phyloP scores from a whole-genome alignment of 2,329 filamentous ascomycete species.

The Cordyceps farinosa region DNA sequence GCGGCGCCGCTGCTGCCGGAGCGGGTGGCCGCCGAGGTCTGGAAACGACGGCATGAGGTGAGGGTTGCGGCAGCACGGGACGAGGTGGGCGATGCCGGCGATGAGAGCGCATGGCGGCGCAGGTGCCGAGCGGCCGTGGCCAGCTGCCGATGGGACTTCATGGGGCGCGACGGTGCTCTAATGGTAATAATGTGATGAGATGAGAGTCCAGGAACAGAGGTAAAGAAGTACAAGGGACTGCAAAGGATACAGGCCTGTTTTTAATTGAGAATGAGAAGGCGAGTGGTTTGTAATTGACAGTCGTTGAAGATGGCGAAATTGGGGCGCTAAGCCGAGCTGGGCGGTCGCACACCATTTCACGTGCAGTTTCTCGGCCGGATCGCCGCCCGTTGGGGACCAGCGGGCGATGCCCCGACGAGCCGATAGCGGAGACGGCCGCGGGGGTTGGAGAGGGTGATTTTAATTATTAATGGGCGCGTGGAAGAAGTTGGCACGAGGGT shows the following conservation, averaged over 20 bases:
- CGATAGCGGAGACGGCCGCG: slow-evolving; percentile 12
- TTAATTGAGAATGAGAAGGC: background rate
- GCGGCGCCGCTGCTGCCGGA: slow-evolving; percentile 35
- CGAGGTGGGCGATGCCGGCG: background rate
- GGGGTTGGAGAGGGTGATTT: background rate
- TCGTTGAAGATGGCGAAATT: slow-evolving; percentile 12
- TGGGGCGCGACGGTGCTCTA: background rate
- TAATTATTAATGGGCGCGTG: background rate
- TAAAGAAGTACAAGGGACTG: background rate
- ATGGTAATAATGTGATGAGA: background rate
- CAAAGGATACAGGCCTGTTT: background rate
- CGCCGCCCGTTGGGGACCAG: background rate
- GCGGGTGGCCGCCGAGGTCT: slow-evolving; percentile 18
- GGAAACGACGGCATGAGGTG: background rate
- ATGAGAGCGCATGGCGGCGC: slow-evolving; percentile 9
- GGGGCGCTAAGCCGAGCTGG: slow-evolving; percentile 13
- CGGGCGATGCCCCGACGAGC: slow-evolving; percentile 16
- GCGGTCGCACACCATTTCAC: slow-evolving; percentile 27
- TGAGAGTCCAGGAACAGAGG: background rate
- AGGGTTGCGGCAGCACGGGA: slow-evolving; percentile 21
- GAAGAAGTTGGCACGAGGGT: background rate
- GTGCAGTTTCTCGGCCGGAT: slow-evolving; percentile 19
- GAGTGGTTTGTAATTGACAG: slow-evolving; percentile 13
- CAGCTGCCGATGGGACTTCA: slow-evolving; percentile 18
- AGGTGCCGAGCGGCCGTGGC: slow-evolving; percentile 14